Conservation (phyloP, 139 green algal genomes). For the Picochlorum sp. region DNA sequence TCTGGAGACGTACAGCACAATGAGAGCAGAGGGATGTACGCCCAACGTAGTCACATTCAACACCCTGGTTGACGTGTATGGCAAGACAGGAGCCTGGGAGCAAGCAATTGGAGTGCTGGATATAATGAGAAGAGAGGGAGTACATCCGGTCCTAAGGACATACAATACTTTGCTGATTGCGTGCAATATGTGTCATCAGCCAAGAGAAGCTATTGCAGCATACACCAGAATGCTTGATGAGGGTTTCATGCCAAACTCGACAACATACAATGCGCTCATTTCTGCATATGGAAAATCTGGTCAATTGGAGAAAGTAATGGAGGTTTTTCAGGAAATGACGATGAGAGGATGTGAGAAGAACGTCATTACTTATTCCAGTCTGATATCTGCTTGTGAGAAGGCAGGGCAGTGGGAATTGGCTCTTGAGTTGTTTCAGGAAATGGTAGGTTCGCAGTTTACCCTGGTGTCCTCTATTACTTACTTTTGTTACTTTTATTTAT, state of each 20-base stretch:
- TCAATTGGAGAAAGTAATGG: constrained; percentile 43
- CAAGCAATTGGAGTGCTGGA: constrained; percentile 30
- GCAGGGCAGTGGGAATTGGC: constrained; percentile 26
- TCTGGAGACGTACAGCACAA: constrained; percentile 57
- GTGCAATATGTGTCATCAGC: constrained; percentile 83
- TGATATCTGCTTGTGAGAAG: constrained; percentile 74
- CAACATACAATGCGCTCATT: constrained; percentile 76
- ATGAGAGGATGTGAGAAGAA: constrained; percentile 43
- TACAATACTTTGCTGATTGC: constrained; percentile 83
- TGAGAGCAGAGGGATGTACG: constrained; percentile 34
- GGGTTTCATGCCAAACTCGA: constrained; percentile 63
- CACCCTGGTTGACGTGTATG: constrained; percentile 66
- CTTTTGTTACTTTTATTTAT: too few species aligned
- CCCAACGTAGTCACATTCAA: constrained; percentile 52
- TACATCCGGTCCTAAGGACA: constrained; percentile 67
- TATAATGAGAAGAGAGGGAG: constrained; percentile 38
- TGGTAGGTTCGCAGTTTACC: too few species aligned
- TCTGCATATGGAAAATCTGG: constrained; percentile 55
- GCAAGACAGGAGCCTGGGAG: constrained; percentile 69
- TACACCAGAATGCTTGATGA: constrained; percentile 44
- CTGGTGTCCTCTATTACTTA: too few species aligned
- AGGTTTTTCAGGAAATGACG: constrained; percentile 69
- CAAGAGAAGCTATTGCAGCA: constrained; percentile 48
- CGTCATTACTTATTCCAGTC: constrained; percentile 77
- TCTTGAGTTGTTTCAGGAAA: constrained; percentile 33